These are phyloP conservation scores for Beauveria sp. DNA, from an alignment of 2,329 filamentous ascomycete species.

Conservation along the genomic window DNA sequence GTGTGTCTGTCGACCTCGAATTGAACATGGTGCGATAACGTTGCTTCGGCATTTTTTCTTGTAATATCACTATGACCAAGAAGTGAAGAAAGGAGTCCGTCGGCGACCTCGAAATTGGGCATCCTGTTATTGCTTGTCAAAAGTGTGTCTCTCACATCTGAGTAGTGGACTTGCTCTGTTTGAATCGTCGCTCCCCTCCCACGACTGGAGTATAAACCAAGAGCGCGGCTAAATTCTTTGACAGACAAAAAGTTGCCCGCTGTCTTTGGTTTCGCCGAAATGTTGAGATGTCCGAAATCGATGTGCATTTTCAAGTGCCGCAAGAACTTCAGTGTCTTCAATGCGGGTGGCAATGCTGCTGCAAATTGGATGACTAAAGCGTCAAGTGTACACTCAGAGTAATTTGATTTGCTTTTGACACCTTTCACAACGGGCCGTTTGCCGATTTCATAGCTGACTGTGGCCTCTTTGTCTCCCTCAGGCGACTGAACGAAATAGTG, in stretches of 20 bases:
- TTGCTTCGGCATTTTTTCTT: not conserved
- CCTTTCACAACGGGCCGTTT: slow-evolving; percentile 18
- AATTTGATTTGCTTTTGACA: not conserved
- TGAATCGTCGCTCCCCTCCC: slow-evolving; percentile 22
- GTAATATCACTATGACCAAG: not conserved
- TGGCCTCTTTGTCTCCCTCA: slow-evolving; percentile 9
- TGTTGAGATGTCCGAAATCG: slow-evolving; percentile 24
- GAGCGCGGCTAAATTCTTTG: slow-evolving; percentile 19
- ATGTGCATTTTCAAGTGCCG: slow-evolving; percentile 24
- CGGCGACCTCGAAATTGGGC: not conserved
- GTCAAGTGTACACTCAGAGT: not conserved
- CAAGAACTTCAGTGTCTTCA: slow-evolving; percentile 19
- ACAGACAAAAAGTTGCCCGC: slow-evolving; percentile 18
- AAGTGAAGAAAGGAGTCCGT: not conserved
- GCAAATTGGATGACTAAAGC: slow-evolving; percentile 14
- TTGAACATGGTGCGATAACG: not conserved
- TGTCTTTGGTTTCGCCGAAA: slow-evolving; percentile 20
- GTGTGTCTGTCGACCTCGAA: not conserved
- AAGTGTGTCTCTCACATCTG: not conserved
- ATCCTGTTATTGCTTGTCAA: not conserved
- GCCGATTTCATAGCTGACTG: slow-evolving; percentile 19
- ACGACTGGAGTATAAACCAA: slow-evolving; percentile 21
- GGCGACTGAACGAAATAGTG: slow-evolving; percentile 23
- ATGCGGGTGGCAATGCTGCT: slow-evolving; percentile 15
- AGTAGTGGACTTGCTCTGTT: slow-evolving; percentile 17